Evolutionary conservation across 1,284 basidiomycete genomes (phyloP), one percentile per base, ranked within the genome.

Genomic region (Heterobasidion annosum): DNA sequence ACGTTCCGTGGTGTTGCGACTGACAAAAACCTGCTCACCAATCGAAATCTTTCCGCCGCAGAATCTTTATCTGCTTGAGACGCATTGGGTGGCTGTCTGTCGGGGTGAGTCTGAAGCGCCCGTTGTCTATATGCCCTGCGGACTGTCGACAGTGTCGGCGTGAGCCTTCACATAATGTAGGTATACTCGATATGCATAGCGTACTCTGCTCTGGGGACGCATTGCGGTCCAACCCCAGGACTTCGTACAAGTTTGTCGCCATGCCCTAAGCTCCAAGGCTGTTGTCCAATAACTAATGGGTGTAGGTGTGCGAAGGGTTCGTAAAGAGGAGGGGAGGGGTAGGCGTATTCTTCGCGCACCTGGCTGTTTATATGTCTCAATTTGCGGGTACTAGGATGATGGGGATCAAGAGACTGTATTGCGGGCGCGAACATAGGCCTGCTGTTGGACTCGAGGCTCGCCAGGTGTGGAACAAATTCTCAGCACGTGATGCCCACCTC

Each of bases 211-310:
- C 77, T 3, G 68, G 59, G 3, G 70, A 66, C 1, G 76, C 76
- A 58, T 68, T 67, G 46, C 57, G 65, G 42, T 61, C 54, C 7
- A 79, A 53, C 16, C 68, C 73, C 15, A 79, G 62, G 19, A 62
- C 60, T 37, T 73, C 80, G 69, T 90, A 90, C 12, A 88, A 73
- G 64, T 77, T 73, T 33, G 74, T 69, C 13, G 79, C 67, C 82
- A 85, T 85, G 12, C 37, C 8, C 37, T 10, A 40, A 40, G 6
- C 37, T 40, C n/a, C 12, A 40, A 40, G 10, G 6, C 3, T 25
- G 25, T 25, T 25, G 25, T 25, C 25, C 25, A 3, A 25, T 25
- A 5, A 25, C 5, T 5, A 6, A 40, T n/a, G n/a, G 12, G 3
- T 8, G 37, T 9, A 40, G 8, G 37, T 40, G 37, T 10, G 37